These are phyloP conservation scores for Gynochthodes officinalis DNA, from an alignment of 257 asterid species.

Conservation along the genomic window DNA sequence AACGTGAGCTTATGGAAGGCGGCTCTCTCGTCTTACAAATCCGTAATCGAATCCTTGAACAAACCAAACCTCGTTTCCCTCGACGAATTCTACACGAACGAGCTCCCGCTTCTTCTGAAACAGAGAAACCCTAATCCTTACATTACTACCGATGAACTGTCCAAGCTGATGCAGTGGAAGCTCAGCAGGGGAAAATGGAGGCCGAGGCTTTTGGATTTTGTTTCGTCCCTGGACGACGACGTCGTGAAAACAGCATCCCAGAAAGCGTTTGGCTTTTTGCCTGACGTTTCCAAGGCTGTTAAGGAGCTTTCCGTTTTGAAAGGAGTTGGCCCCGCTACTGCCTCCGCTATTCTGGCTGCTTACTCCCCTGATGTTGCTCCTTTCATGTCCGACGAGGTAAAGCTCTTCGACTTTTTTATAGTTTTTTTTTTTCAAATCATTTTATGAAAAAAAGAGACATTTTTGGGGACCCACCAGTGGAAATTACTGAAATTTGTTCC, in stretches of 20 bases:
- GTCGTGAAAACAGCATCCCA: constrained; percentile 60
- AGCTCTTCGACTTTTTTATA: background rate
- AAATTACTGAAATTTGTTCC: background rate
- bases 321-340: constrained; percentile 96
- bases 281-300: constrained; percentile 63
- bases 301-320: constrained; percentile 62
- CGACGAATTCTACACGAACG: constrained; percentile 72
- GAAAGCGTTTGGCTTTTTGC: constrained; percentile 65
- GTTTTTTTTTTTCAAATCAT: background rate
- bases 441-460: background rate
- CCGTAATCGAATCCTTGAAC: constrained; percentile 35
- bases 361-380: constrained; percentile 77
- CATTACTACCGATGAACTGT: constrained; percentile 60
- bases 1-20: constrained; percentile 51
- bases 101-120: constrained; percentile 62
- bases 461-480: background rate
- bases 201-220: constrained; percentile 72
- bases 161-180: constrained; percentile 84
- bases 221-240: constrained; percentile 53
- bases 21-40: constrained; percentile 51
- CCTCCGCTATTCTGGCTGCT: constrained; percentile 88
- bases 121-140: constrained; percentile 64
- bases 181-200: constrained; percentile 87
- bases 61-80: constrained; percentile 61
- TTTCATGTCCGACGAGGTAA: constrained; percentile 91